phyloP scores from a whole-genome alignment of 345 rosid species.

The Ricinus communis region DNA sequence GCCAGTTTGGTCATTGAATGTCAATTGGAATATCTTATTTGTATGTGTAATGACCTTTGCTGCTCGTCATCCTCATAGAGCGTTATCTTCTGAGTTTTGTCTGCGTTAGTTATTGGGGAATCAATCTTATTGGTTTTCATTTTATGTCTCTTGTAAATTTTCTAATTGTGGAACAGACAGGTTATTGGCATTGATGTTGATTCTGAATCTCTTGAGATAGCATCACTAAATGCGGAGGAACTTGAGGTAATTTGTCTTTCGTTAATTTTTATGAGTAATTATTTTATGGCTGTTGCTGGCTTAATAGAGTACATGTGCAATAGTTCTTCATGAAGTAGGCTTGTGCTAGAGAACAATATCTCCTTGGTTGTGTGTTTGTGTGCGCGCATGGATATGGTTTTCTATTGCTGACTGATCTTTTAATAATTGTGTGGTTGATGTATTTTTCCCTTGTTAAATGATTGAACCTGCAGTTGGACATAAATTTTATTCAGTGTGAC shows the following conservation, averaged over 20 bases:
- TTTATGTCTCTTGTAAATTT: not conserved
- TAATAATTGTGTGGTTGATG: slow-evolving; percentile 15
- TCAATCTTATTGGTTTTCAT: not conserved
- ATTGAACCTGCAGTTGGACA: slow-evolving; percentile 61
- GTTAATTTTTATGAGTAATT: not conserved
- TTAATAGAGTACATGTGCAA: not conserved
- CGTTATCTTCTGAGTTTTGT: not conserved
- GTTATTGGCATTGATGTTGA: slow-evolving; percentile 84
- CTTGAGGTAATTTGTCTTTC: slow-evolving; percentile 57
- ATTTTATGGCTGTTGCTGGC: not conserved
- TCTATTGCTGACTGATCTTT: not conserved
- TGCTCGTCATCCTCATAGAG: not conserved
- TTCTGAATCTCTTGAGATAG: slow-evolving; percentile 69
- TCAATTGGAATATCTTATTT: not conserved
- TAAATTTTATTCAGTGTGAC: slow-evolving; percentile 72
- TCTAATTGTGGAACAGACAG: slow-evolving; percentile 41
- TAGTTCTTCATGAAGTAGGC: not conserved
- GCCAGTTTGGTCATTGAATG: no score
- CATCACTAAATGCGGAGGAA: slow-evolving; percentile 70
- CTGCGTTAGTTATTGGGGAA: not conserved
- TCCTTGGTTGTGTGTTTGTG: not conserved
- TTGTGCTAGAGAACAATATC: not conserved
- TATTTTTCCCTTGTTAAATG: slow-evolving; percentile 10
- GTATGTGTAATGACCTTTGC: no score
- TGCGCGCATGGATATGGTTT: not conserved